phyloP scores from a whole-genome alignment of 2,329 filamentous ascomycete species.

The Phoma sp. region DNA sequence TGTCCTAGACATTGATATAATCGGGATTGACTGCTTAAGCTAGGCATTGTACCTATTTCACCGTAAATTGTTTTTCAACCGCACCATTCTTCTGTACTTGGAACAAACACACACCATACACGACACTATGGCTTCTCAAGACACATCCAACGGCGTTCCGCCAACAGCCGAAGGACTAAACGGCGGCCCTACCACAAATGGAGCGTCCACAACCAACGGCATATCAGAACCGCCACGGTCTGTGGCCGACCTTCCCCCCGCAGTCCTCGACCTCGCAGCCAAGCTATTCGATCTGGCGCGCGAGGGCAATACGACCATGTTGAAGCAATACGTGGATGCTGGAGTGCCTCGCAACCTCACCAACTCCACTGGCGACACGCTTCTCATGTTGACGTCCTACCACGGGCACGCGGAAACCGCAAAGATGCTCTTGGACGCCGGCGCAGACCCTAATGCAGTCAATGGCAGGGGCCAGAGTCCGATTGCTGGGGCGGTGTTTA shows the following conservation, averaged over 20 bases:
- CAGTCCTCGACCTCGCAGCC: slow-evolving; percentile 69
- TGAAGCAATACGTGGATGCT: slow-evolving; percentile 68
- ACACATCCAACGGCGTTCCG: slow-evolving; percentile 20
- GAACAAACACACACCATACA: not conserved
- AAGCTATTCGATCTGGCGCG: slow-evolving; percentile 73
- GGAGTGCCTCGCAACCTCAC: slow-evolving; percentile 74
- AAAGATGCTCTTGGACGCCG: slow-evolving; percentile 64
- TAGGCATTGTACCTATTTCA: no score
- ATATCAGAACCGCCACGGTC: slow-evolving; percentile 12
- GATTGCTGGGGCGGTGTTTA: slow-evolving; percentile 75
- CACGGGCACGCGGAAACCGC: slow-evolving; percentile 69
- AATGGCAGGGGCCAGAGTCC: slow-evolving; percentile 74
- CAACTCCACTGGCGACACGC: slow-evolving; percentile 75
- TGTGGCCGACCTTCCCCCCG: slow-evolving; percentile 60
- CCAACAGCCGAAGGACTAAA: slow-evolving; percentile 7
- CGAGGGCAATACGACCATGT: slow-evolving; percentile 61
- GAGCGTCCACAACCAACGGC: slow-evolving; percentile 4
- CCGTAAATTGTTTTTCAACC: no score
- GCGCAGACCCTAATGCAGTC: slow-evolving; percentile 70
- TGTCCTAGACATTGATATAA: slow-evolving; percentile 4
- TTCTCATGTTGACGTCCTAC: slow-evolving; percentile 77
- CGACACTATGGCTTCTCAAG: slow-evolving; percentile 23
- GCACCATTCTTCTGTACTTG: no score
- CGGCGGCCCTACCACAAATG: slow-evolving; percentile 1
- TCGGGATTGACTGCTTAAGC: not conserved